A percentile compares a stretch with the other conserved stretches of the same genome.
These are phyloP conservation scores for Haplographium delicatum DNA, from an alignment of 495 filamentous ascomycete species.

Conservation along the genomic window DNA sequence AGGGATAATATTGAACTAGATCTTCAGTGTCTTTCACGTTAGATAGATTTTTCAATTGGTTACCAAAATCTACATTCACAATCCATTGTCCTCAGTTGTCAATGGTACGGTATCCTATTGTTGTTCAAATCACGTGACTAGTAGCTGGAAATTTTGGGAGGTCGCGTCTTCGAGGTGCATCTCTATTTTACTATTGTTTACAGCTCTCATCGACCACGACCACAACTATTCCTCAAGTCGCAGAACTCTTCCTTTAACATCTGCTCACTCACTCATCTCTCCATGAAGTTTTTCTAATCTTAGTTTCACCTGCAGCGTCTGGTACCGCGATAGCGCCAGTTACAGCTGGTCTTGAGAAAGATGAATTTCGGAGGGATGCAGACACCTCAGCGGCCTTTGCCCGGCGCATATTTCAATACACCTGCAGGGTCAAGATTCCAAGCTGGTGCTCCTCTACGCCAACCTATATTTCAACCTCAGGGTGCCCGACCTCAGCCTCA, in stretches of 20 bases:
- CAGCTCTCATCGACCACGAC: conserved; percentile 11
- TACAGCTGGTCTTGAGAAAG: conserved; percentile 1
- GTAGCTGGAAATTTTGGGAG: conserved; percentile 8
- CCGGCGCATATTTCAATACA: conserved; percentile 70
- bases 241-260: background rate
- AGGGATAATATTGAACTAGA: no score
- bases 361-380: conserved; percentile 58
- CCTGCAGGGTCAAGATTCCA: conserved; percentile 46
- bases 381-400: conserved; percentile 61
- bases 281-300: conserved; percentile 19
- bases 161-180: conserved; percentile 17
- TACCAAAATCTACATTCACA: background rate
- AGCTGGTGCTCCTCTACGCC: conserved; percentile 31
- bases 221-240: background rate
- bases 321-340: conserved; percentile 6
- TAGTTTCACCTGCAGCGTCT: conserved; percentile 15
- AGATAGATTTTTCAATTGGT: background rate
- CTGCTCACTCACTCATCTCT: conserved; percentile 1
- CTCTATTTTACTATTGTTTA: conserved; percentile 17
- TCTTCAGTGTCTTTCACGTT: no score
- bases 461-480: conserved; percentile 33
- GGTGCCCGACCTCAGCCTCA: background rate
- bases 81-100: background rate
- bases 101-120: background rate
- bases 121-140: conserved; percentile 13